Evolutionary conservation across 2,329 filamentous ascomycete genomes (phyloP).

Genomic region (Colletotrichum aenigma): DNA sequence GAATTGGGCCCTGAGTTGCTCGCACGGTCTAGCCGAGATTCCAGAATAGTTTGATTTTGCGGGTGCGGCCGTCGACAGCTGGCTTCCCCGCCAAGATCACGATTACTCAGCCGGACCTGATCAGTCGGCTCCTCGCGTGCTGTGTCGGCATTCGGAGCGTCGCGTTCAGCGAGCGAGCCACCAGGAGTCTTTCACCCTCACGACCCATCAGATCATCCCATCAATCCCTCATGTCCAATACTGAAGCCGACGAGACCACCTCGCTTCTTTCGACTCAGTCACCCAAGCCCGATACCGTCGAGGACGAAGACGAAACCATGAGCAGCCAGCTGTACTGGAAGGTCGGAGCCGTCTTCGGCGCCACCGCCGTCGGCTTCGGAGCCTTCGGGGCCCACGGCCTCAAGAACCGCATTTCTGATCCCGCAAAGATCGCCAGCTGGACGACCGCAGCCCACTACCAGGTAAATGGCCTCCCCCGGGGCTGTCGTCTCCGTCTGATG

Average conservation of each 20-base stretch:
- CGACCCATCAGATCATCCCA: not conserved
- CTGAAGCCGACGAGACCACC: not conserved
- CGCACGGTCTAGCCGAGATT: not conserved
- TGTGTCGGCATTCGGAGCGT: not conserved
- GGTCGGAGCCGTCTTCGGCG: constrained; percentile 66
- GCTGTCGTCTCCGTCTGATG: not conserved
- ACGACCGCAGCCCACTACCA: constrained; percentile 71
- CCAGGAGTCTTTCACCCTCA: not conserved
- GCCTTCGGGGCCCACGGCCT: constrained; percentile 73
- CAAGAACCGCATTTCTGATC: constrained; percentile 64
- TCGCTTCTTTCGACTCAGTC: not conserved
- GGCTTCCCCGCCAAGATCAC: not conserved
- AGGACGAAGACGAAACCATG: constrained; percentile 6
- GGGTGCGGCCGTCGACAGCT: not conserved
- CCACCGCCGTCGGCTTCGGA: constrained; percentile 63
- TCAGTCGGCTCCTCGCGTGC: not conserved
- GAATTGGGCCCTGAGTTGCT: not conserved
- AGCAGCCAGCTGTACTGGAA: constrained; percentile 56
- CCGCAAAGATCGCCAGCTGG: constrained; percentile 63
- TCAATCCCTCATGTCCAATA: not conserved
- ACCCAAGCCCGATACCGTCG: not conserved
- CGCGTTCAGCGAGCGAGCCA: not conserved
- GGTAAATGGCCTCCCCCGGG: constrained; percentile 37
- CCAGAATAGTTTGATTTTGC: not conserved
- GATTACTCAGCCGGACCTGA: not conserved